Evolutionary conservation across 1,139 yeast genomes (phyloP).

Genomic region (Debaryomyces nepalensis): DNA sequence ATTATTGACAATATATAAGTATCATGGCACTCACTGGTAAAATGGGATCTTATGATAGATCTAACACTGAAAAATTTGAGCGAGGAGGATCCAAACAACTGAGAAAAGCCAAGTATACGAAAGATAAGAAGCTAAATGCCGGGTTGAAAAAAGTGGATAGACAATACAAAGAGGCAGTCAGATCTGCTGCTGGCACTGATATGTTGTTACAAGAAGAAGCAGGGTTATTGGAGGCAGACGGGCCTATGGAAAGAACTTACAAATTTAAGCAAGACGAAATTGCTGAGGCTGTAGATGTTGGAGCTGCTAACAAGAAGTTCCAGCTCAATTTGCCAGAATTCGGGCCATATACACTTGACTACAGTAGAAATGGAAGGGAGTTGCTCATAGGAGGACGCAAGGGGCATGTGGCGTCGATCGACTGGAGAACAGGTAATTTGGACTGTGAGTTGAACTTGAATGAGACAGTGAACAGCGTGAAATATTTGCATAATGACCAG

Average conservation of each 20-base stretch:
- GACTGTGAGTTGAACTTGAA: constrained; percentile 82
- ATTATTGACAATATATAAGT: background rate
- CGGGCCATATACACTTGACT: constrained; percentile 87
- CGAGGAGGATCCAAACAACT: constrained; percentile 21
- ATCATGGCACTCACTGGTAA: constrained; percentile 22
- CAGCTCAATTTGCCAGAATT: constrained; percentile 73
- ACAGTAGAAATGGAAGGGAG: constrained; percentile 85
- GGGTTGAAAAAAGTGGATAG: constrained; percentile 69
- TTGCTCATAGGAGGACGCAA: constrained; percentile 83
- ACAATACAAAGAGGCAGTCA: constrained; percentile 76
- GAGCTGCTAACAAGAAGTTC: constrained; percentile 76
- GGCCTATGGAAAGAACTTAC: constrained; percentile 82
- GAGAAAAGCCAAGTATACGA: constrained; percentile 35
- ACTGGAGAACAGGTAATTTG: constrained; percentile 88
- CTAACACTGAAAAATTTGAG: constrained; percentile 24
- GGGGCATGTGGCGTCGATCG: constrained; percentile 95
- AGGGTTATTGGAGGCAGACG: constrained; percentile 90
- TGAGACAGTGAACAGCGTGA: constrained; percentile 90
- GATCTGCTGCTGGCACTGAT: constrained; percentile 85
- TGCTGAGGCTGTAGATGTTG: constrained; percentile 72
- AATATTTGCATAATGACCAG: constrained; percentile 89
- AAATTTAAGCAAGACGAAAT: constrained; percentile 85
- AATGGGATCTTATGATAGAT: constrained; percentile 27
- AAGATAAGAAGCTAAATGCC: constrained; percentile 66
- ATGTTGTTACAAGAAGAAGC: constrained; percentile 79